phyloP scores from a whole-genome alignment of 2,329 filamentous ascomycete genomes.

The Penicillium sp. region DNA sequence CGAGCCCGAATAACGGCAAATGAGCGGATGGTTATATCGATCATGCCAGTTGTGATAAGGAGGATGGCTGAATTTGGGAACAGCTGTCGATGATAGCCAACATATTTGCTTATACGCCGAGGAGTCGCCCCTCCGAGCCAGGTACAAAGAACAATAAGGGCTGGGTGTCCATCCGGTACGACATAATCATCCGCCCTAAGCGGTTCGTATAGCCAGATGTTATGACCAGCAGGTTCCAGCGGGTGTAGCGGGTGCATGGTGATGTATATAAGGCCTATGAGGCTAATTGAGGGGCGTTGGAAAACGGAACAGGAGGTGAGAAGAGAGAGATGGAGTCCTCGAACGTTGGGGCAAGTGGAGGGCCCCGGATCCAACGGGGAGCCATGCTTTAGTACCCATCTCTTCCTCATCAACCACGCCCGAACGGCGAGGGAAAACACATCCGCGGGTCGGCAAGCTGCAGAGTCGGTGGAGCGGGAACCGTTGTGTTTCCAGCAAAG shows the following conservation, averaged over 20 bases:
- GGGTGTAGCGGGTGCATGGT: slow-evolving; percentile 17
- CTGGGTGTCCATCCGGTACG: slow-evolving; percentile 11
- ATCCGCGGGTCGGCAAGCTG: neutral
- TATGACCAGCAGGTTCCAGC: slow-evolving; percentile 18
- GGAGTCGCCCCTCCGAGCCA: slow-evolving; percentile 35
- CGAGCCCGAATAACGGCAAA: slow-evolving; percentile 24
- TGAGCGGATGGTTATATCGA: slow-evolving; percentile 25
- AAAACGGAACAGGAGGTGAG: neutral
- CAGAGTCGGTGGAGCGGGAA: neutral
- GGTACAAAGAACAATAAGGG: slow-evolving; percentile 32
- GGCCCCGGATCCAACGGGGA: neutral
- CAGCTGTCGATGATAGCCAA: slow-evolving; percentile 24
- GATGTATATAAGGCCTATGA: neutral
- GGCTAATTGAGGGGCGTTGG: neutral
- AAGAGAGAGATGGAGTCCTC: neutral
- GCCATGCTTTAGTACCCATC: neutral
- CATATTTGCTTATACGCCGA: slow-evolving; percentile 33
- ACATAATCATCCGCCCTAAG: neutral
- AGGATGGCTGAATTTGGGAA: slow-evolving; percentile 29
- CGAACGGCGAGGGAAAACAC: neutral
- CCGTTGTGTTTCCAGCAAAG: neutral
- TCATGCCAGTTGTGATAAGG: slow-evolving; percentile 27
- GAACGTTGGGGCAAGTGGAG: neutral
- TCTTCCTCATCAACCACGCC: neutral
- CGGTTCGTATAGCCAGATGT: slow-evolving; percentile 24